Conservation (phyloP, 352 stramenopile genomes). For the Phytophthora sojae region DNA sequence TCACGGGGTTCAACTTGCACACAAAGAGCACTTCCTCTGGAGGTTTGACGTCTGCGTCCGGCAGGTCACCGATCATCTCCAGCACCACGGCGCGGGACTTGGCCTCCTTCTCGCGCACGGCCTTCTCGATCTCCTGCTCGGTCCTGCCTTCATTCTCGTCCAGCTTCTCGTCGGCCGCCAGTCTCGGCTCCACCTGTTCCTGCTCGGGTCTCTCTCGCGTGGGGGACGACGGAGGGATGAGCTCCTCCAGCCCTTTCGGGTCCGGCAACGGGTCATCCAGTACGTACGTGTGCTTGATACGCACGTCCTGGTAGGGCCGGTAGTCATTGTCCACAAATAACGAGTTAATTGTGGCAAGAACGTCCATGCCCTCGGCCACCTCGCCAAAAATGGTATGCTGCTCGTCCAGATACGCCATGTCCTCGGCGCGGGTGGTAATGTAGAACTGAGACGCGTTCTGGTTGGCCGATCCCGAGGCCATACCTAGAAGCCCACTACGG, state of each 20-base stretch:
- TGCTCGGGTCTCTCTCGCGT: constrained; percentile 87
- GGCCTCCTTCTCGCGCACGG: constrained; percentile 91
- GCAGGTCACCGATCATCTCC: constrained; percentile 99
- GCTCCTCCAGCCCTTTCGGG: constrained; percentile 58
- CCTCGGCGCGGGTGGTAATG: constrained; percentile 93
- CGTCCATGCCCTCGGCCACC: constrained; percentile 94
- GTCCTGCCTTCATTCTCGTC: constrained; percentile 77
- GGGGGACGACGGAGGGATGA: constrained; percentile 88
- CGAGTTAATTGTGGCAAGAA: constrained; percentile 95
- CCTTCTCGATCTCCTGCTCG: constrained; percentile 92
- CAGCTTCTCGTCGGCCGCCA: constrained; percentile 91
- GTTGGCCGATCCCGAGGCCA: constrained; percentile 85
- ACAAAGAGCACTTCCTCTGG: constrained; percentile 99
- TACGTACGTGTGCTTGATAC: constrained; percentile 94
- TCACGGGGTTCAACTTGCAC: constrained; percentile 96
- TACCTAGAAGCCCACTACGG: constrained; percentile 74
- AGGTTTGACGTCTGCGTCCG: constrained; percentile 96
- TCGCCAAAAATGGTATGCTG: constrained; percentile 94
- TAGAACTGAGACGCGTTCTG: constrained; percentile 96
- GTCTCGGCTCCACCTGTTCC: constrained; percentile 91
- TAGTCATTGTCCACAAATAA: constrained; percentile 96
- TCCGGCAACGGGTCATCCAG: constrained; percentile 89
- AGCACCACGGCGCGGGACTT: constrained; percentile 97
- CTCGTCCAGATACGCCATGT: constrained; percentile 92
- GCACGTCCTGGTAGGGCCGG: constrained; percentile 97